Conservation (phyloP, 257 asterid species). For the Parsonsia alboflavescens region DNA sequence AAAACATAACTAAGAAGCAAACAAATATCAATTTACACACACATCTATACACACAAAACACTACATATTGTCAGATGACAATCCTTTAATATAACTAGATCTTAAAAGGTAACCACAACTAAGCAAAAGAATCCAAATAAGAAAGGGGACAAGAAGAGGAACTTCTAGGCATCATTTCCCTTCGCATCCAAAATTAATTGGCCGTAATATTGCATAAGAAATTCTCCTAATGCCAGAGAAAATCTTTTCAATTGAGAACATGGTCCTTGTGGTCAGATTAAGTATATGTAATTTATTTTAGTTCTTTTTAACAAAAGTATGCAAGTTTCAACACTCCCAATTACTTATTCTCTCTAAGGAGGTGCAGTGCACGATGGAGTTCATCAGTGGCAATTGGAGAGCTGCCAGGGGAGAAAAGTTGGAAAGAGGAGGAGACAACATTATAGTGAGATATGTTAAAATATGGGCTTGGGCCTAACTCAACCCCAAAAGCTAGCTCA, state of each 20-base stretch:
- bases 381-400: not conserved
- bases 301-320: too few relatives aligned
- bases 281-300: not conserved
- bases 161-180: not conserved
- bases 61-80: too few relatives aligned
- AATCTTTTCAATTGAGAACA: not conserved
- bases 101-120: not conserved
- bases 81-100: not conserved
- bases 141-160: not conserved
- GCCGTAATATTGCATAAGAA: not conserved
- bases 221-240: not conserved
- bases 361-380: not conserved
- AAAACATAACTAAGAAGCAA: not conserved
- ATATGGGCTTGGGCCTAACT: too few relatives aligned
- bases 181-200: not conserved
- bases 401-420: not conserved
- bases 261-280: not conserved
- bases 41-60: not conserved
- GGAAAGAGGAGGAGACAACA: not conserved
- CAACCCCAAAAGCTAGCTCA: too few relatives aligned
- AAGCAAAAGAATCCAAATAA: not conserved
- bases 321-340: not conserved
- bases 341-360: not conserved
- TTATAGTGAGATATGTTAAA: not conserved
- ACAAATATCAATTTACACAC: not conserved